phyloP scores from a whole-genome alignment of 1,139 yeast genomes.

The Chernovozyma sophiae-reginae region DNA sequence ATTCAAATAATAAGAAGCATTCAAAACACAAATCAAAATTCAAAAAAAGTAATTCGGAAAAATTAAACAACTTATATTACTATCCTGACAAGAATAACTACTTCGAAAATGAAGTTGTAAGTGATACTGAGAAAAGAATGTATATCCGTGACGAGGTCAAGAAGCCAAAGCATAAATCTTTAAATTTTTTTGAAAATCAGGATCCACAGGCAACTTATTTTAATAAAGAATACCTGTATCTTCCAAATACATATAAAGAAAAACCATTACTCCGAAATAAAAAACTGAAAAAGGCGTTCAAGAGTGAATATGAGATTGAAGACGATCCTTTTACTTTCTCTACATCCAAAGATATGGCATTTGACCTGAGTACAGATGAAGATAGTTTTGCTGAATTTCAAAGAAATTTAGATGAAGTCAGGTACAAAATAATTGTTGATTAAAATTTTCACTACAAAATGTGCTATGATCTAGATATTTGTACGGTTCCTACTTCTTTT shows the following conservation, averaged over 20 bases:
- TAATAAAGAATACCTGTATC: background rate
- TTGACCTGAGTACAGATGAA: slow-evolving; percentile 5
- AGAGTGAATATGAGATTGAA: background rate
- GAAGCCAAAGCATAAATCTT: background rate
- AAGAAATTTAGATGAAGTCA: slow-evolving; percentile 7
- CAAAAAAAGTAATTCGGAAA: background rate
- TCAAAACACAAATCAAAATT: background rate
- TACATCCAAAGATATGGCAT: background rate
- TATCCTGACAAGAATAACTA: background rate
- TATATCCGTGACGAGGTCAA: no score
- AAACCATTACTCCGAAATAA: background rate
- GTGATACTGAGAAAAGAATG: no score
- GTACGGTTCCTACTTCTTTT: no score
- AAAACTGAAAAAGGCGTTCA: background rate
- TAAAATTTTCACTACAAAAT: no score
- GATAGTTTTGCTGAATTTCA: slow-evolving; percentile 13
- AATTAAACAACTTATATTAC: background rate
- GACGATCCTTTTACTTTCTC: background rate
- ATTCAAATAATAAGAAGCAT: no score
- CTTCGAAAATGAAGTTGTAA: background rate
- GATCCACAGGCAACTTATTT: background rate
- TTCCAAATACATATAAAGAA: background rate
- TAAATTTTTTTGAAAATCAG: background rate
- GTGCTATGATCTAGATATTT: no score
- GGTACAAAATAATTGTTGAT: background rate